Percentiles rank a stretch among this genome's conserved stretches.
These are phyloP conservation scores for Fusarium sp. DNA, from an alignment of 2,329 filamentous ascomycete species.

Conservation along the genomic window DNA sequence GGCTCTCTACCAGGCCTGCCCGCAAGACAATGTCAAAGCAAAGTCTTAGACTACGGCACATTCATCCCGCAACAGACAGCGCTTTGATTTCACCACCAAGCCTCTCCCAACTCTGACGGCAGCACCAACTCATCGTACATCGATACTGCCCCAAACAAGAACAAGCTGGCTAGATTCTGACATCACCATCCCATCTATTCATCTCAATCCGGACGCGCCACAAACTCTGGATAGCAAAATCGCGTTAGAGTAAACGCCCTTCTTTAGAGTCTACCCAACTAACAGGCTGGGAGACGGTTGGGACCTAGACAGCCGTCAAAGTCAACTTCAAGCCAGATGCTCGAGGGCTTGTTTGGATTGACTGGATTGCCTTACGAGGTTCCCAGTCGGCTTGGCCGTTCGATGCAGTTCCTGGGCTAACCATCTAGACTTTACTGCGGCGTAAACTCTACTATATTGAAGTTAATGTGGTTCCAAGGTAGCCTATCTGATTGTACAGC, in stretches of 20 bases:
- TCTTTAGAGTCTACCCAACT: slow-evolving; percentile 3
- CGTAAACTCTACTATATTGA: slow-evolving; percentile 43
- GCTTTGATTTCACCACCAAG: slow-evolving; percentile 8
- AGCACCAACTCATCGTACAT: slow-evolving; percentile 1
- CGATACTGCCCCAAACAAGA: not conserved
- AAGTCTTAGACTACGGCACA: not conserved
- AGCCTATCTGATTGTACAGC: not conserved
- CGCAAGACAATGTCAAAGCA: not conserved
- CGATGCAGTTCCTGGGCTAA: slow-evolving; percentile 11
- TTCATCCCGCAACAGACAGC: not conserved
- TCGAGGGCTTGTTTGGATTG: not conserved
- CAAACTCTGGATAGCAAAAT: slow-evolving; percentile 16
- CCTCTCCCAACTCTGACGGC: slow-evolving; percentile 7
- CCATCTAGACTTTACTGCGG: slow-evolving; percentile 49
- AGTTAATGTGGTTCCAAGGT: not conserved
- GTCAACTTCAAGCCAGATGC: not conserved
- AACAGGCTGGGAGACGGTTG: not conserved
- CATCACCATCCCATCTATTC: slow-evolving; percentile 10
- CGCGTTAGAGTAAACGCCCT: slow-evolving; percentile 9
- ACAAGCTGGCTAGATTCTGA: slow-evolving; percentile 5
- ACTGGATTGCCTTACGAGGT: slow-evolving; percentile 43
- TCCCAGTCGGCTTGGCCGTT: slow-evolving; percentile 46
- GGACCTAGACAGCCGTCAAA: slow-evolving; percentile 12
- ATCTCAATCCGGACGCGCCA: slow-evolving; percentile 30
- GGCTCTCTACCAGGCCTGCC: not conserved